Evolutionary conservation across 495 filamentous ascomycete genomes (phyloP), one percentile per base, ranked within the genome.

Genomic region (Astrocystis sublimbata): DNA sequence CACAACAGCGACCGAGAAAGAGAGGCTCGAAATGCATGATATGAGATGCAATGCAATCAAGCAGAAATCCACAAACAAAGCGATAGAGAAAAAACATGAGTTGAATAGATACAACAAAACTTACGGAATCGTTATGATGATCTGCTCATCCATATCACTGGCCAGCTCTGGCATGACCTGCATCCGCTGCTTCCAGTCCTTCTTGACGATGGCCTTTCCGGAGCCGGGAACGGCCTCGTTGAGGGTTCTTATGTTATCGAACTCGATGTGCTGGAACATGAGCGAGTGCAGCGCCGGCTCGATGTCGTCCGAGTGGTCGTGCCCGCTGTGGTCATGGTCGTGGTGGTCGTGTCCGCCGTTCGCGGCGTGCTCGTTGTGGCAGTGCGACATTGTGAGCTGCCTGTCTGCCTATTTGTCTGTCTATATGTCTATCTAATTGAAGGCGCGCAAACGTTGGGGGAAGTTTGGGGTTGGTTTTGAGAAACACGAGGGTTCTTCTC

Each of bases 41-140:
- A n/a, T n/a, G n/a, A n/a, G n/a, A n/a, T n/a, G n/a, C n/a, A n/a
- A n/a, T n/a, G n/a, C n/a, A n/a, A n/a, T n/a, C n/a, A 62, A 28
- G 38, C 64, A 28, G 47, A 38, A 46, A n/a, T n/a, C n/a, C n/a
- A n/a, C n/a, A n/a, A n/a, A n/a, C n/a, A n/a, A n/a, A n/a, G n/a
- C n/a, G n/a, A n/a, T n/a, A n/a, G n/a, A n/a, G n/a, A n/a, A n/a
- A n/a, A n/a, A n/a, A n/a, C n/a, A n/a, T n/a, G n/a, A n/a, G n/a
- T n/a, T n/a, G n/a, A n/a, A n/a, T n/a, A n/a, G n/a, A n/a, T n/a
- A n/a, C 9, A 19, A 9, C 46, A 36, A 6, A 9, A 84, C 90
- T 46, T 78, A 98, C 93, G 94, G 96, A 21, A 98, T 83, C 68
- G 88, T 86, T 77, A 98, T 89, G 35, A 98, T 70, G n/a, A 98